Conservation (phyloP, 768 basidiomycete species). For the Sporobolomyces phaffii region DNA sequence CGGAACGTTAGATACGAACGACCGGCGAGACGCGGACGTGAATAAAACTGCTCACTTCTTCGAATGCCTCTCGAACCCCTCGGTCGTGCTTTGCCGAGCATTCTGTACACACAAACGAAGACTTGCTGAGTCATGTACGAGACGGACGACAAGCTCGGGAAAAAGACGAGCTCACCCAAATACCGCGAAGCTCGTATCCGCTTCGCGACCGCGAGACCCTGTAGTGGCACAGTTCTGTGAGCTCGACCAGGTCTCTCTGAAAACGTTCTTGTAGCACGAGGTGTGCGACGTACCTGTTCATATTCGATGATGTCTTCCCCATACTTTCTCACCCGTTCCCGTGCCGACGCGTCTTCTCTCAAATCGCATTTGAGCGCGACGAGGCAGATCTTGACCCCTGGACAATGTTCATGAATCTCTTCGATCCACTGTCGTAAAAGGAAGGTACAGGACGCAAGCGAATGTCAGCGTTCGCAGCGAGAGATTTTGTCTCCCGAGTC, state of each 20-base stretch:
- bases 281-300: slow-evolving; percentile 62
- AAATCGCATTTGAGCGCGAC: slow-evolving; percentile 92
- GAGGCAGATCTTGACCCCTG: slow-evolving; percentile 76
- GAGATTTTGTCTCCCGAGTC: no score
- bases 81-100: slow-evolving; percentile 96
- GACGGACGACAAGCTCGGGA: no score
- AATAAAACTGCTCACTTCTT: slow-evolving; percentile 54
- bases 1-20: not conserved
- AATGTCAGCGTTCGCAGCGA: no score
- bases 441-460: not conserved
- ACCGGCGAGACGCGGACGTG: no score
- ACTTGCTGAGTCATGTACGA: not conserved
- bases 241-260: not conserved
- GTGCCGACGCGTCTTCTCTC: slow-evolving; percentile 68
- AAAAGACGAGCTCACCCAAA: slow-evolving; percentile 51
- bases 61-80: slow-evolving; percentile 86
- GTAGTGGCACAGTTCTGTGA: not conserved
- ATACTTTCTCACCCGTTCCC: slow-evolving; percentile 66
- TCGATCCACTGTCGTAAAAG: slow-evolving; percentile 70
- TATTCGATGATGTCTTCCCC: slow-evolving; percentile 73
- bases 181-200: slow-evolving; percentile 61
- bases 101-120: slow-evolving; percentile 64
- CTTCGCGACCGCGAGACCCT: slow-evolving; percentile 41
- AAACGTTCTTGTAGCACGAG: not conserved
- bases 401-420: slow-evolving; percentile 80